Evolutionary conservation across 305 asterid species (phyloP).

Genomic region (Andrographis paniculata): DNA sequence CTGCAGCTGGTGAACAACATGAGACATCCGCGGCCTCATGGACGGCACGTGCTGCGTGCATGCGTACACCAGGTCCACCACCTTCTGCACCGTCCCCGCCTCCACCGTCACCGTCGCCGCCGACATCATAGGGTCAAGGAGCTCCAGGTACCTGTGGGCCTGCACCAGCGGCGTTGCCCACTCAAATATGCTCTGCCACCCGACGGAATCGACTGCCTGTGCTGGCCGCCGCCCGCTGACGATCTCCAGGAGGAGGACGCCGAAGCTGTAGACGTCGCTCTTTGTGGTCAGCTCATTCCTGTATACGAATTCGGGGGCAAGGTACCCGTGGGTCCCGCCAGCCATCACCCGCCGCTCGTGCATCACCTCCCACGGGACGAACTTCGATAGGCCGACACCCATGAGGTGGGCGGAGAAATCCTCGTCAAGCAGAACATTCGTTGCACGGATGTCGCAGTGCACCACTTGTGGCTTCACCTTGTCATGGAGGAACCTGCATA

Average conservation of each 20-base stretch:
- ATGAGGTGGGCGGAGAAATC: slow-evolving; percentile 87
- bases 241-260: slow-evolving; percentile 89
- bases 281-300: slow-evolving; percentile 92
- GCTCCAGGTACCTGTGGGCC: slow-evolving; percentile 70
- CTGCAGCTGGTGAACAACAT: slow-evolving; percentile 93
- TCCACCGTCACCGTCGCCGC: slow-evolving; percentile 46
- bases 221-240: slow-evolving; percentile 95
- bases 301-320: slow-evolving; percentile 94
- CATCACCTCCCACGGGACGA: slow-evolving; percentile 96
- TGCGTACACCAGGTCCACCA: slow-evolving; percentile 90
- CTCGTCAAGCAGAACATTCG: slow-evolving; percentile 91
- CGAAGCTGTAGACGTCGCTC: slow-evolving; percentile 97
- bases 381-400: slow-evolving; percentile 97
- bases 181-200: slow-evolving; percentile 96
- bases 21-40: slow-evolving; percentile 97
- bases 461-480: slow-evolving; percentile 99
- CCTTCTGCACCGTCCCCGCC: slow-evolving; percentile 70
- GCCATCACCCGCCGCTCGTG: slow-evolving; percentile 95
- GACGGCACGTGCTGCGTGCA: slow-evolving; percentile 98
- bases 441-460: slow-evolving; percentile 89
- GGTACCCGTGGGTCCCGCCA: slow-evolving; percentile 97
- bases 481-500: slow-evolving; percentile 83
- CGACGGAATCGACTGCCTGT: slow-evolving; percentile 93
- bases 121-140: slow-evolving; percentile 75
- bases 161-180: slow-evolving; percentile 98